Evolutionary conservation across 2,329 filamentous ascomycete species (phyloP), one percentile per base, ranked within the genome.

Genomic region (Fusarium proliferatum): DNA sequence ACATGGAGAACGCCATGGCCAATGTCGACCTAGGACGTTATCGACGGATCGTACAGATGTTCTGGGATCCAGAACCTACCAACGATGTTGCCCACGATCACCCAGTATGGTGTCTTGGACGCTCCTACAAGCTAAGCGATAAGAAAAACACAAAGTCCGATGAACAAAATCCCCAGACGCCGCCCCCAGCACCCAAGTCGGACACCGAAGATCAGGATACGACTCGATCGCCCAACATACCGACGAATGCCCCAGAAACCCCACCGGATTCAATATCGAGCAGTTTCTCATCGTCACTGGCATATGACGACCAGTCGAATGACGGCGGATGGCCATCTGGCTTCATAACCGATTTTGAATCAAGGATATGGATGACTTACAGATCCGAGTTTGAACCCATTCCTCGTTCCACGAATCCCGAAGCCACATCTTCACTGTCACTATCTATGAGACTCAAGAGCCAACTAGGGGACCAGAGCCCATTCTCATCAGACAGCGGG

Each of bases 301-400:
- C 85, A 41, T 87, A 86, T 61, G 86, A 86, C 17, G 81, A 88
- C 28, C 79, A 81, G 5, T 78, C 78, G 7, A 79, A 82, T 23
- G 85, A 85, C 67, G 85, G 85, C 19, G 91, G 92, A 66, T 99
- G 96, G 96, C 96, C 96, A 15, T 85, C 88, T 15, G 87, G 90
- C 9, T 99, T 99, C 78, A 85, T 98, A 39, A 93, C 95, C 68
- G 96, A 99, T 82, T 97, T 98, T 78, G 95, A 97, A 81, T 95
- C 96, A 9, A 90, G 91, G 69, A 90, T 98, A 81, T 98, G 96
- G 96, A 94, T 99, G 88, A 98, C 96, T 15, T 99, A 99, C 80
- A 91, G 96, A 58, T 96, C 92, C 33, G 93, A 93, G 75, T 99
- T 99, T 80, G 86, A 91, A 15, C 87, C 91, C 2, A 99, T 99